A percentile compares a stretch with the other conserved stretches of the same genome.
Evolutionary conservation across 1,139 yeast species (phyloP).

Genomic region (Kluyveromyces sp.): DNA sequence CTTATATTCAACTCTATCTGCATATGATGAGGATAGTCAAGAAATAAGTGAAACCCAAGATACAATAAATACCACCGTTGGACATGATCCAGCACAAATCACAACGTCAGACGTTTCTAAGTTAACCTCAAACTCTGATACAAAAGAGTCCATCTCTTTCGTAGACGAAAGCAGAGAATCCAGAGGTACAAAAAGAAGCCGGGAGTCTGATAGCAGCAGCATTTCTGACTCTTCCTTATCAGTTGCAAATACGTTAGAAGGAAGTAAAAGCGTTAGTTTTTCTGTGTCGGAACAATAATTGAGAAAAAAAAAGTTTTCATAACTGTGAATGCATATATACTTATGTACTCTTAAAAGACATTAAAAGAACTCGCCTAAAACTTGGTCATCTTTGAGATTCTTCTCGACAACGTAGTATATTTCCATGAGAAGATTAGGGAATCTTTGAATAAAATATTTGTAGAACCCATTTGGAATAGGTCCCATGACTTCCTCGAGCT

Average conservation of each 20-base stretch:
- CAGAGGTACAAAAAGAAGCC: slow-evolving; percentile 2
- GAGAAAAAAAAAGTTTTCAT: neutral
- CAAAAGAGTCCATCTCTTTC: neutral
- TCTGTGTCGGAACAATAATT: neutral
- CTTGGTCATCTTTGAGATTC: slow-evolving; percentile 53
- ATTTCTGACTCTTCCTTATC: neutral
- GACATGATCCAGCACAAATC: neutral
- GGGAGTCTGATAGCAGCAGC: neutral
- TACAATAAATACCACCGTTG: neutral
- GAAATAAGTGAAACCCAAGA: neutral
- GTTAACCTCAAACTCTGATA: neutral
- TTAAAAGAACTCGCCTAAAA: slow-evolving; percentile 46
- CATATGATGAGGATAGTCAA: slow-evolving; percentile 6
- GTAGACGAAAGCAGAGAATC: neutral
- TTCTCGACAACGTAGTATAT: slow-evolving; percentile 58
- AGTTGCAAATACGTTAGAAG: neutral
- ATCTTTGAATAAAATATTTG: slow-evolving; percentile 59
- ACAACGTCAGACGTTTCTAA: neutral
- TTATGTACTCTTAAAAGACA: neutral
- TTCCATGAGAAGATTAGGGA: slow-evolving; percentile 74
- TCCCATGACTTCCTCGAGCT: slow-evolving; percentile 54
- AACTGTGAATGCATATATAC: neutral
- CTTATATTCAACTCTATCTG: slow-evolving; percentile 19
- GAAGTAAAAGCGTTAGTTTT: neutral
- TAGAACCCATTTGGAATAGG: slow-evolving; percentile 82